Evolutionary conservation across 2,329 filamentous ascomycete species (phyloP).

Genomic region (Penicillium sp.): DNA sequence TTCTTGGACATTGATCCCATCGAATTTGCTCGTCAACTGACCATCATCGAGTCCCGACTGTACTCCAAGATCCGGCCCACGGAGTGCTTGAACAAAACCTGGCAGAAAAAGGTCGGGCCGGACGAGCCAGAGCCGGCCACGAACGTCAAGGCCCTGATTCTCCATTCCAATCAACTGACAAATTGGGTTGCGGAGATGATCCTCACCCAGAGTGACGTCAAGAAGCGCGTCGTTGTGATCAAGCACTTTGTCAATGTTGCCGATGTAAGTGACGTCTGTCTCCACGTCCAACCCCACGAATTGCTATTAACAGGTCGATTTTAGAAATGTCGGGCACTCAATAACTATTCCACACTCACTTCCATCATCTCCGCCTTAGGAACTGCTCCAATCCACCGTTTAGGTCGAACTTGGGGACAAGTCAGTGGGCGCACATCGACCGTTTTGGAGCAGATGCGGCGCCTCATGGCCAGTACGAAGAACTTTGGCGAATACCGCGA

Average conservation of each 20-base stretch:
- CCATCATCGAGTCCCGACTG: constrained; percentile 88
- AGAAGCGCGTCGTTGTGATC: constrained; percentile 93
- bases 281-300: background rate
- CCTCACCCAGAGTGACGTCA: constrained; percentile 84
- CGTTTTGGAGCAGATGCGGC: constrained; percentile 83
- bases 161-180: constrained; percentile 97
- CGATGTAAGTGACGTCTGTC: constrained; percentile 57
- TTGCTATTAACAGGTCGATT: constrained; percentile 6
- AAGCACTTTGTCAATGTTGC: constrained; percentile 97
- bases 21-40: constrained; percentile 95
- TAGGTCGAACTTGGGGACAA: constrained; percentile 90
- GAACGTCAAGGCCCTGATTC: constrained; percentile 91
- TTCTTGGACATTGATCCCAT: constrained; percentile 94
- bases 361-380: constrained; percentile 95
- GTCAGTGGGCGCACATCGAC: constrained; percentile 78
- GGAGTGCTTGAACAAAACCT: constrained; percentile 96
- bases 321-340: constrained; percentile 85
- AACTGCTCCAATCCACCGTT: constrained; percentile 87
- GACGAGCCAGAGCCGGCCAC: constrained; percentile 68
- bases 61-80: constrained; percentile 95
- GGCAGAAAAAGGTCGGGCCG: constrained; percentile 88
- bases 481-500: constrained; percentile 98
- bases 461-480: constrained; percentile 93
- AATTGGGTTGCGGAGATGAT: constrained; percentile 99
- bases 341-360: constrained; percentile 96